Evolutionary conservation across 257 asterid genomes (phyloP).

Genomic region (Solanum neorickii): DNA sequence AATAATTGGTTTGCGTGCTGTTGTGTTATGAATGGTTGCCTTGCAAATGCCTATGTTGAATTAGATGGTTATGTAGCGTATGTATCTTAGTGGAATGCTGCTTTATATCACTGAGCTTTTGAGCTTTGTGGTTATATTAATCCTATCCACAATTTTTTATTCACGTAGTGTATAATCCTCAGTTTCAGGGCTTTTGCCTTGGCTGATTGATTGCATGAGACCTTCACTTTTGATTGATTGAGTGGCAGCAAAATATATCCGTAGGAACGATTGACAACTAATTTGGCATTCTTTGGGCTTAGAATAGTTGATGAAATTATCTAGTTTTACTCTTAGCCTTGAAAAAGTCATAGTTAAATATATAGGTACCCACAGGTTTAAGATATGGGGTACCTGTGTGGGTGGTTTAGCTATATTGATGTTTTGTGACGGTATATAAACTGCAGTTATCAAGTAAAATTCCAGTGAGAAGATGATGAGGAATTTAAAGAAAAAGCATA

Average conservation of each 20-base stretch:
- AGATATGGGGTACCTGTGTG: background rate
- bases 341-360: background rate
- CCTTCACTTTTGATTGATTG: background rate
- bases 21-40: background rate
- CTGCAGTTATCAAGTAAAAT: background rate
- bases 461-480: background rate
- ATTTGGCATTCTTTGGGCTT: background rate
- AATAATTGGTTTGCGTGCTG: background rate
- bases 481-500: background rate
- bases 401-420: background rate
- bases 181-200: background rate
- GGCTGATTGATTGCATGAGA: background rate
- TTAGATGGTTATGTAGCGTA: background rate
- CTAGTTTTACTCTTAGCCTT: background rate
- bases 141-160: background rate
- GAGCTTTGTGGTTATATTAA: background rate
- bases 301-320: background rate
- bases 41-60: background rate
- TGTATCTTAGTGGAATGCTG: background rate
- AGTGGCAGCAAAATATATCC: background rate
- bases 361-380: background rate
- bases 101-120: background rate
- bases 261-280: background rate
- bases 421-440: background rate
- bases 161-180: background rate